Conservation (phyloP, 495 filamentous ascomycete species). For the Aspergillus ellipticus region DNA sequence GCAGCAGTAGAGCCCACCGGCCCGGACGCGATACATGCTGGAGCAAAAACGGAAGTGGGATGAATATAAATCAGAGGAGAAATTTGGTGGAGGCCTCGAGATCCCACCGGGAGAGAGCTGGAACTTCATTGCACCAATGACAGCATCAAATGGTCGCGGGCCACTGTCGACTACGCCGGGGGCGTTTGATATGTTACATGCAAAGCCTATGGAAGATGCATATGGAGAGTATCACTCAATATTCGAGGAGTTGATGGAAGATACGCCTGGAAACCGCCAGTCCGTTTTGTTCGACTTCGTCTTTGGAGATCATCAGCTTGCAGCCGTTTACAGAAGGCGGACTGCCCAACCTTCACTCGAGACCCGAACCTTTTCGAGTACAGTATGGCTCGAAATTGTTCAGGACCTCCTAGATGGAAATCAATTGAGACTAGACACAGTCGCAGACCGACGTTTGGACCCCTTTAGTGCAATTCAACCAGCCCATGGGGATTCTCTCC, state of each 20-base stretch:
- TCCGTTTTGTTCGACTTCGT: constrained; percentile 1
- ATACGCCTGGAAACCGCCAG: not conserved
- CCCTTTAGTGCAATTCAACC: not conserved
- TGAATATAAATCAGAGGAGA: not conserved
- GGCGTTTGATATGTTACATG: no score
- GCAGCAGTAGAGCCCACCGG: not conserved
- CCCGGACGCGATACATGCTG: not conserved
- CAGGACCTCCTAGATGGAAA: not conserved
- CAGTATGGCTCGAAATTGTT: not conserved
- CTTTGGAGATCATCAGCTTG: constrained; percentile 2
- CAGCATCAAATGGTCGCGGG: not conserved
- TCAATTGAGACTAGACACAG: not conserved
- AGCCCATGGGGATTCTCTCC: not conserved
- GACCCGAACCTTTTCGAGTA: not conserved
- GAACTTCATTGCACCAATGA: not conserved
- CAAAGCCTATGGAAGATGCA: no score
- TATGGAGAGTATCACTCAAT: not conserved
- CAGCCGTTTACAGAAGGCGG: constrained; percentile 1
- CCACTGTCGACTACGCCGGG: not conserved
- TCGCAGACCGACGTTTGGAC: not conserved
- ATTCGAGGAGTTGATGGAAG: not conserved
- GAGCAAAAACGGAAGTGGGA: not conserved
- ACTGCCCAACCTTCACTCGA: not conserved
- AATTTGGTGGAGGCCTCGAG: not conserved
- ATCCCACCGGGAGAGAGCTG: not conserved